Percentiles rank a stretch among this genome's conserved stretches.
Evolutionary conservation across 768 basidiomycete genomes (phyloP).

Genomic region (Mycena latifolia): DNA sequence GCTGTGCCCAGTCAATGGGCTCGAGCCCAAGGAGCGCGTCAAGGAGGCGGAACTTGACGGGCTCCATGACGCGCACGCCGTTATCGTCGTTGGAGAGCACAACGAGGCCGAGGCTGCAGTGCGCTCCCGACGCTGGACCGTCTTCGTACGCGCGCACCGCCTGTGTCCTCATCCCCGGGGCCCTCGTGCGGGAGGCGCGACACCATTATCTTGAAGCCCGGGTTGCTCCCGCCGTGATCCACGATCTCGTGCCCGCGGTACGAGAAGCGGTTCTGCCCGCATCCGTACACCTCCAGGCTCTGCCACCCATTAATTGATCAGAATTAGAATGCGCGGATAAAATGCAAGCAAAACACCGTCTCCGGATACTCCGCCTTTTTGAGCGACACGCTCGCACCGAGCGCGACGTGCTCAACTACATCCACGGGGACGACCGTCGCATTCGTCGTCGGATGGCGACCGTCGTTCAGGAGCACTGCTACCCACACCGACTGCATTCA

Average conservation of each 20-base stretch:
- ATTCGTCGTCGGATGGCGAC: constrained; percentile 53
- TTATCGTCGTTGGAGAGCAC: constrained; percentile 55
- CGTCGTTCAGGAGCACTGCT: constrained; percentile 54
- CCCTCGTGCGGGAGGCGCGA: constrained; percentile 42
- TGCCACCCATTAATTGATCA: constrained; percentile 14
- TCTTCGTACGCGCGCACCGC: too few relatives aligned
- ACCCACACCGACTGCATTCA: constrained; percentile 46
- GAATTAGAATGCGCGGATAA: too few relatives aligned
- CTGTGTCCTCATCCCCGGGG: too few relatives aligned
- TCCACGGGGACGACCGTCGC: constrained; percentile 50
- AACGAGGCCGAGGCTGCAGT: constrained; percentile 55
- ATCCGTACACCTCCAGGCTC: constrained; percentile 56
- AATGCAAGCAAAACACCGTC: constrained; percentile 34
- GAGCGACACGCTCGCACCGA: constrained; percentile 49
- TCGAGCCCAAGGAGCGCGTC: constrained; percentile 50
- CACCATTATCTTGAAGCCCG: constrained; percentile 47
- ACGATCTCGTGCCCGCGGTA: constrained; percentile 58
- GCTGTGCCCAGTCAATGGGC: constrained; percentile 53
- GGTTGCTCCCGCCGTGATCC: constrained; percentile 58
- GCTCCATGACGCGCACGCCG: constrained; percentile 49
- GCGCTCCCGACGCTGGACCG: too few relatives aligned
- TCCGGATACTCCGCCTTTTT: constrained; percentile 53
- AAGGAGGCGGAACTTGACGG: constrained; percentile 52
- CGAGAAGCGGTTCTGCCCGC: constrained; percentile 53
- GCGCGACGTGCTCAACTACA: constrained; percentile 51